phyloP scores from a whole-genome alignment of 257 asterid species.

The Voacanga thouarsii region DNA sequence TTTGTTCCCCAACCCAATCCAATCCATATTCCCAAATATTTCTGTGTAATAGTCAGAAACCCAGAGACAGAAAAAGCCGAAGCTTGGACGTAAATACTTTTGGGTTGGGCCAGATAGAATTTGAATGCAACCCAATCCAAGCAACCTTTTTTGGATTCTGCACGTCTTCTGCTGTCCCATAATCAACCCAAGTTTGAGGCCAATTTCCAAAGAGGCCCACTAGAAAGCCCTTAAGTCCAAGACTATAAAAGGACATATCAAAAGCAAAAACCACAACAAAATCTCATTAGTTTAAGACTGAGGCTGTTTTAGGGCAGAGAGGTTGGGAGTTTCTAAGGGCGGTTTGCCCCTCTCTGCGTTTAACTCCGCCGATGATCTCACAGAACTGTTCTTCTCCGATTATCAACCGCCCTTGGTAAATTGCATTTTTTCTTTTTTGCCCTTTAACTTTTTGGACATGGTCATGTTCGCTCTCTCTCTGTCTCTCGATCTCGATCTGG shows the following conservation, averaged over 20 bases:
- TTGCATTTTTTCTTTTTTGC: background rate
- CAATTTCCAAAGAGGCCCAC: too few relatives aligned
- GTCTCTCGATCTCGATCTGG: background rate
- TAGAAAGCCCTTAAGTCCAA: background rate
- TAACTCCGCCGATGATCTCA: slow-evolving; percentile 23
- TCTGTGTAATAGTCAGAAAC: too few relatives aligned
- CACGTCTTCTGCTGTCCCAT: too few relatives aligned
- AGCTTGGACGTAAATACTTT: too few relatives aligned
- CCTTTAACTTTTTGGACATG: background rate
- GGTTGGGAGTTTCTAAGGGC: slow-evolving; percentile 12
- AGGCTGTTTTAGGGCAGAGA: slow-evolving; percentile 11
- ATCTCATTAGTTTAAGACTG: slow-evolving; percentile 22
- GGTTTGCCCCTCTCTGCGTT: slow-evolving; percentile 22
- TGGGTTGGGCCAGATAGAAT: too few relatives aligned
- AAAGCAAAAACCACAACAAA: background rate
- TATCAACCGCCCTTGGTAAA: slow-evolving; percentile 5
- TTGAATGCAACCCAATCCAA: too few relatives aligned
- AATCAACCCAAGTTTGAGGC: too few relatives aligned
- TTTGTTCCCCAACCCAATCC: too few relatives aligned
- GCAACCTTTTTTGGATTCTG: too few relatives aligned
- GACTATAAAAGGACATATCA: too few relatives aligned
- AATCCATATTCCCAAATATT: too few relatives aligned
- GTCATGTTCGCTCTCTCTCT: background rate
- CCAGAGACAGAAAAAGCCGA: too few relatives aligned
- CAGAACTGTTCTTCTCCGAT: background rate